Evolutionary conservation across 768 basidiomycete genomes (phyloP), one percentile per base, ranked within the genome.

Genomic region (Kwoniella heveanensis): DNA sequence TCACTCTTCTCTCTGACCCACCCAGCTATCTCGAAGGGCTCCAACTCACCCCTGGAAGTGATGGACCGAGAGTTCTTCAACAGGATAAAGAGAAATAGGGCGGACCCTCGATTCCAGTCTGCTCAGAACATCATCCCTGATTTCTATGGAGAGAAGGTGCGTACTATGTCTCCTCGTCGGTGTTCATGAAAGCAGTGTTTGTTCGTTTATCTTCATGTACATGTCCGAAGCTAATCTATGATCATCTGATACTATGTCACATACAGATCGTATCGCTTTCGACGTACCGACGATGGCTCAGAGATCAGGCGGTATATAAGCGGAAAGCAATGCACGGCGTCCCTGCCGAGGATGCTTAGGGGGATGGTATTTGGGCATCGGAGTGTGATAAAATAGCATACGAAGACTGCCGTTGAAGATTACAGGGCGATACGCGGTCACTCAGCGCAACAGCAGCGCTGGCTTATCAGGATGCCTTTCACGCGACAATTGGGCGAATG

Each of bases 241-340:
- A 6, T 24, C 24, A 13, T 13, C 15, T 51, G 50, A 9, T 52
- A 25, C 7, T 7, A 9, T 15, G 27, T 30, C 22, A 29, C 52
- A 21, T 21, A 7, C 59, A 82, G 74, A 78, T 81, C 64, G 72
- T 75, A 1, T 78, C 76, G 19, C 66, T 79, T 2, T 60, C 71
- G 26, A 71, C 75, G 0, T 80, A 80, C 62, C 64, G 80, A 49
- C 62, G 79, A 52, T 81, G 80, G 80, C 65, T 81, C 15, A 59
- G 80, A 52, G 80, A 81, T 70, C 80, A 81, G 62, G 76, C 77
- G 32, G 77, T 75, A 9, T 80, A 80, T 60, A 74, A 70, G 65
- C 64, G 79, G n/a, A 80, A 80, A 60, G 79, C 79, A 8, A 64
- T 74, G 65, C 77, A 80, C 62, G 79, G 79, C n/a, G 77, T 80